These are phyloP conservation scores for Monosporozyma aquatica DNA, from an alignment of 805 yeast genomes.

Conservation along the genomic window DNA sequence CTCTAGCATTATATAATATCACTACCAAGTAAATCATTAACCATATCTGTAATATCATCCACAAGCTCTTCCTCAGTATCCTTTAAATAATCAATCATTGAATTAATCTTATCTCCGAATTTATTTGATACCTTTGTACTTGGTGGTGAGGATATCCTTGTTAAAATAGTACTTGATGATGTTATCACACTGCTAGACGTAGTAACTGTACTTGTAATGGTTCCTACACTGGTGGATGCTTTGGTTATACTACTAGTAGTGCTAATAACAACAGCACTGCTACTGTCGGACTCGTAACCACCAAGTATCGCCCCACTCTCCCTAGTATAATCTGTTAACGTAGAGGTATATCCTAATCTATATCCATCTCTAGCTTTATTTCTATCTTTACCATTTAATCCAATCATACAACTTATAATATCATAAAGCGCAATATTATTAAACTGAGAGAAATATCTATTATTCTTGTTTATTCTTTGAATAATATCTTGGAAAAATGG, in stretches of 20 bases:
- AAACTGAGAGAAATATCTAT: slow-evolving; percentile 35
- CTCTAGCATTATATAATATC: background rate
- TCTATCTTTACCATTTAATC: slow-evolving; percentile 5
- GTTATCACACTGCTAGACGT: too few species aligned
- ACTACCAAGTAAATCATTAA: background rate
- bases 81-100: background rate
- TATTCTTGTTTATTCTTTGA: background rate
- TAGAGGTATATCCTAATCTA: background rate
- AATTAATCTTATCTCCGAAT: background rate
- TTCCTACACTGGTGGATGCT: too few species aligned
- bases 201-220: background rate
- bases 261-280: too few species aligned
- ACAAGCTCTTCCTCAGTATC: background rate
- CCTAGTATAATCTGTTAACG: background rate
- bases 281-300: background rate
- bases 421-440: slow-evolving; percentile 65
- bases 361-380: background rate
- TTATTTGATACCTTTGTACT: too few species aligned
- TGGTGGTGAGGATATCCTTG: too few species aligned
- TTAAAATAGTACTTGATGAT: too few species aligned
- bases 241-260: too few species aligned
- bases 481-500: slow-evolving; percentile 1
- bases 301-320: background rate
- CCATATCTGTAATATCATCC: background rate
- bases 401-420: slow-evolving; percentile 58